Conservation (phyloP, 495 filamentous ascomycete genomes). For the Penicillium tannophilum region DNA sequence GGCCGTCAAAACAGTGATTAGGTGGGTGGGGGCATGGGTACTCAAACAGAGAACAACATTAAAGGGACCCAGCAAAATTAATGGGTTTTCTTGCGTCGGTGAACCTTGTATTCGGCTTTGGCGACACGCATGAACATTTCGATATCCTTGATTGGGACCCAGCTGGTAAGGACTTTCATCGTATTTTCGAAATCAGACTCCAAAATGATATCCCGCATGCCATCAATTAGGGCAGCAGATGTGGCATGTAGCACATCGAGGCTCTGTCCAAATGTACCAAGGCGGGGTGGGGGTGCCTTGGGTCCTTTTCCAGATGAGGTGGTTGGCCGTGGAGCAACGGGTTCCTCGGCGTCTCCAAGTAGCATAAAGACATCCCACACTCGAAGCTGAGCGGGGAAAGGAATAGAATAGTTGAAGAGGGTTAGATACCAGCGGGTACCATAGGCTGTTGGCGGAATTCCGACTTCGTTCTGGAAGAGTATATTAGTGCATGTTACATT, state of each 20-base stretch:
- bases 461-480: slow-evolving; percentile 64
- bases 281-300: slow-evolving; percentile 17
- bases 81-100: slow-evolving; percentile 51
- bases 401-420: slow-evolving; percentile 95
- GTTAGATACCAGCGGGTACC: slow-evolving; percentile 98
- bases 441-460: slow-evolving; percentile 86
- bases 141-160: slow-evolving; percentile 93
- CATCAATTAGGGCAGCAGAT: slow-evolving; percentile 88
- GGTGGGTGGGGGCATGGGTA: background rate
- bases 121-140: slow-evolving; percentile 93
- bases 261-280: slow-evolving; percentile 60
- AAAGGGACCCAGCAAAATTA: slow-evolving; percentile 12
- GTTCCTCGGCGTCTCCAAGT: slow-evolving; percentile 69
- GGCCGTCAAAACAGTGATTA: slow-evolving; percentile 20
- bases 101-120: slow-evolving; percentile 86
- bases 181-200: slow-evolving; percentile 96
- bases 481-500: background rate
- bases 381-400: slow-evolving; percentile 93
- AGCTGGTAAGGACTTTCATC: slow-evolving; percentile 97
- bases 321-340: slow-evolving; percentile 13
- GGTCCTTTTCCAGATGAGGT: slow-evolving; percentile 52
- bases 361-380: slow-evolving; percentile 99
- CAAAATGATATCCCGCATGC: slow-evolving; percentile 85
- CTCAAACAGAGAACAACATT: background rate
- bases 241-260: slow-evolving; percentile 91